Evolutionary conservation across 192 early-diverging fungal genomes (phyloP), one percentile per base, ranked within the genome.

Genomic region (Linnemannia schmuckeri): DNA sequence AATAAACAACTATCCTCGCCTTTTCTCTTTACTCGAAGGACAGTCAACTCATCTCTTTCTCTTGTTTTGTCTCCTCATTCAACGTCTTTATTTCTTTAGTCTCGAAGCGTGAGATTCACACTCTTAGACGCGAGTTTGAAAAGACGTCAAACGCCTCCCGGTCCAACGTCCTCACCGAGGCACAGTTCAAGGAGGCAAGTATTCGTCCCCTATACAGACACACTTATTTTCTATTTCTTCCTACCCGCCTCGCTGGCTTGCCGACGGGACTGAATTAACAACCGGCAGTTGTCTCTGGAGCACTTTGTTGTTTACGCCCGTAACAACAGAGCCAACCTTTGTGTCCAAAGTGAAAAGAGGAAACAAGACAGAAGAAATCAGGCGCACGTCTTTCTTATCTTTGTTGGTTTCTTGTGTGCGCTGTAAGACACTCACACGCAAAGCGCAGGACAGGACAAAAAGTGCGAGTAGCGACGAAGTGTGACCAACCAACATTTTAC

Each of bases 181-280:
- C 94, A 74, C 90, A 95, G 42, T 96, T 96, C 88, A 94, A 93
- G 89, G 85, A 90, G 79, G 94, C 94, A 88, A 83, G 70, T 82
- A 75, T 15, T 66, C 2, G 24, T 27, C n/a, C 17, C 17, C 12
- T 55, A 55, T 8, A 10, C 3, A 37, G 37, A 37, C 57, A 15
- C 20, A 52, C 49, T 52, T 20, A 52, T 52, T 52, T 27, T 72
- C 22, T 91, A 44, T 54, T 40, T 71, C 17, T 61, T n/a, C 30
- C 20, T 70, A 46, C 33, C 24, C 72, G n/a, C 12, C 49, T 52
- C 20, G 18, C 3, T 52, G 4, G 9, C 44, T 46, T 10, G 15
- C 44, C 13, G 49, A 17, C 1, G 20, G 49, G 55, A 66, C 27
- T 4, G 61, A 3, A 30, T 66, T 66, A 12, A 35, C 61, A 18